Evolutionary conservation across 345 rosid genomes (phyloP), one percentile per base, ranked within the genome.

Genomic region (Hirschfeldia incana): DNA sequence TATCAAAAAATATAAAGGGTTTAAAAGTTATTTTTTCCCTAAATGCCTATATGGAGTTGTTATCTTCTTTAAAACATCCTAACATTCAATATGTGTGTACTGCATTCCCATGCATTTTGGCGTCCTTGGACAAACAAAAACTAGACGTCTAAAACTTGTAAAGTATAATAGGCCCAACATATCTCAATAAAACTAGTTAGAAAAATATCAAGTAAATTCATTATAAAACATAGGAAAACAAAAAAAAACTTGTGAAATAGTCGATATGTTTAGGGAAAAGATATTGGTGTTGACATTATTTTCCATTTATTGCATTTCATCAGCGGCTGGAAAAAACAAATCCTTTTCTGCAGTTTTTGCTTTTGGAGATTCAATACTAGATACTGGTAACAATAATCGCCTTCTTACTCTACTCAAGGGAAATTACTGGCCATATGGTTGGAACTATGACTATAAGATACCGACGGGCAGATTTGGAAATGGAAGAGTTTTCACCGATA

Each of bases 331-430:
- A 51, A 21, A 37, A 0, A 51, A 49, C 63, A 66, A 71, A 69
- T 39, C 76, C 13, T 34, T 89, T 51, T 86, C 92, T 0, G 92
- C 89, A 0, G 1, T 87, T 32, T 73, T 88, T 34, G 82, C 72
- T 8, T 88, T 90, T 34, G 94, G 97, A 6, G 94, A 92, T 73
- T 92, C 97, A 29, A 81, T 88, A 1, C 72, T 87, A 3, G 94
- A 88, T 80, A 72, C 94, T 0, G 91, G 97, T n/a, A 92, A 92
- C 83, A 90, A 92, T 83, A 88, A 90, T 72, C 1, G 66, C 8
- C 67, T 86, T 17, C 1, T 4, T 5, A 88, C 92, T 6, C n/a
- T 80, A 2, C 42, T 79, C n/a, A 88, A 78, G 83, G 83, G 86
- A 75, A 83, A 88, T 37, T 80, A 74, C 39, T 83, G 83, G 59